These are phyloP conservation scores for Tilletia indica DNA, from an alignment of 1,284 basidiomycete genomes.

Conservation along the genomic window DNA sequence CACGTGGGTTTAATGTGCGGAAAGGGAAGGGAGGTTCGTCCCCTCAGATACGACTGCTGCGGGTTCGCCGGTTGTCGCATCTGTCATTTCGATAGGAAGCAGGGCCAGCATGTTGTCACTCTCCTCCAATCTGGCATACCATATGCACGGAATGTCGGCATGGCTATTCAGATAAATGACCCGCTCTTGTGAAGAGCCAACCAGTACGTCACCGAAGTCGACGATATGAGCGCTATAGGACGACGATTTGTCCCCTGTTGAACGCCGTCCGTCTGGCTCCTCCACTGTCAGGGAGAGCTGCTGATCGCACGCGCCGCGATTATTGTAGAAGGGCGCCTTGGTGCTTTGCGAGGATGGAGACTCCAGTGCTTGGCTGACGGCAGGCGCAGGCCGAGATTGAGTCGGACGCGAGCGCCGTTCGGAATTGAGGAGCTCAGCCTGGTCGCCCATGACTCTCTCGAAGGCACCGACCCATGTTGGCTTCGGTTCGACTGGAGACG, in stretches of 20 bases:
- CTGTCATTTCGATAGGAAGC: neutral
- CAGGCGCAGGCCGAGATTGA: slow-evolving; percentile 13
- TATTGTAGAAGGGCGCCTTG: slow-evolving; percentile 34
- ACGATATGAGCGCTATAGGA: slow-evolving; percentile 22
- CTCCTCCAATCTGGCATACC: slow-evolving; percentile 46
- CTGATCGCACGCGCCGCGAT: slow-evolving; percentile 32
- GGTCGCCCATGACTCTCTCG: slow-evolving; percentile 50
- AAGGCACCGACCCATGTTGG: slow-evolving; percentile 48
- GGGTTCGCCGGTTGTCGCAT: slow-evolving; percentile 9
- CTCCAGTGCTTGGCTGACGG: slow-evolving; percentile 1
- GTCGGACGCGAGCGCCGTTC: slow-evolving; percentile 17
- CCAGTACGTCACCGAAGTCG: slow-evolving; percentile 53
- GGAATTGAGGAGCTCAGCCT: slow-evolving; percentile 24
- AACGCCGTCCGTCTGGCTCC: neutral
- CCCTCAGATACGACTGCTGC: neutral
- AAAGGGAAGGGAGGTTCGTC: neutral
- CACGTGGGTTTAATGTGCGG: neutral
- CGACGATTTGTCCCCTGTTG: slow-evolving; percentile 5
- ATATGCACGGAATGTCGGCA: slow-evolving; percentile 50
- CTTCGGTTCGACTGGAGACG: slow-evolving; percentile 8
- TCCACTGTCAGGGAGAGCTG: slow-evolving; percentile 23
- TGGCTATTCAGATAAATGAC: slow-evolving; percentile 39
- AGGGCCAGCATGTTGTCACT: slow-evolving; percentile 42
- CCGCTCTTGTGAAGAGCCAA: slow-evolving; percentile 39
- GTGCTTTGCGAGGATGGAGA: slow-evolving; percentile 27